phyloP scores from a whole-genome alignment of 2,329 filamentous ascomycete genomes.

The Pseudocercospora musae region DNA sequence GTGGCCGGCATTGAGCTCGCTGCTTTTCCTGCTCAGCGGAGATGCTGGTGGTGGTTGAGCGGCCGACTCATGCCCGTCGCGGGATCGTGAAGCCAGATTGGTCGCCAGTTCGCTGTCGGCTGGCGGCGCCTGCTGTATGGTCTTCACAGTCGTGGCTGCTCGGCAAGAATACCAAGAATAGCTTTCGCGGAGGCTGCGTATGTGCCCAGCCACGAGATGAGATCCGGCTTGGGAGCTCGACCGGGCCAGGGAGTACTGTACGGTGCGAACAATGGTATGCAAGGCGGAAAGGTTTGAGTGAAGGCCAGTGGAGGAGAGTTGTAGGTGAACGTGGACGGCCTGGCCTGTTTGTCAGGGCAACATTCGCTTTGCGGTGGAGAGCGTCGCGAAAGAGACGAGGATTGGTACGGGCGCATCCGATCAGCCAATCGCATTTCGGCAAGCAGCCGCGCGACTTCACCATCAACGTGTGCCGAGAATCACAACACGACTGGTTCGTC shows the following conservation, averaged over 20 bases:
- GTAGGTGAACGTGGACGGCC: neutral
- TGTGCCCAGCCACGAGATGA: neutral
- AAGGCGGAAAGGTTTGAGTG: neutral
- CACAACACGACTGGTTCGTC: neutral
- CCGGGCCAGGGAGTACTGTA: neutral
- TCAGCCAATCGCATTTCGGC: neutral
- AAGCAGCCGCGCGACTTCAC: neutral
- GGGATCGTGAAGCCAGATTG: conserved; percentile 20
- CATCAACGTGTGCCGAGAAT: neutral
- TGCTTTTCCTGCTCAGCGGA: conserved; percentile 31
- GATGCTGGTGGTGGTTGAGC: conserved; percentile 13
- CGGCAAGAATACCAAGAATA: conserved; percentile 1
- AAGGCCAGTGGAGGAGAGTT: neutral
- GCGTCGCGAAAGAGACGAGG: neutral
- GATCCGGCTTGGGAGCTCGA: neutral
- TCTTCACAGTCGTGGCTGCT: conserved; percentile 1
- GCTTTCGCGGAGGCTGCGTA: conserved; percentile 1
- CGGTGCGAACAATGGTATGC: neutral
- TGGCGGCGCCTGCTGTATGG: neutral
- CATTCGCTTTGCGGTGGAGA: neutral
- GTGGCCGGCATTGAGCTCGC: conserved; percentile 31
- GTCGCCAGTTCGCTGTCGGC: conserved; percentile 26
- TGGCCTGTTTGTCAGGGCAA: neutral
- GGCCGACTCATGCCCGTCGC: conserved; percentile 27
- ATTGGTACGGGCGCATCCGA: neutral